Evolutionary conservation across 2,329 filamentous ascomycete genomes (phyloP), one percentile per base, ranked within the genome.

Genomic region (Neonectria coccinea): DNA sequence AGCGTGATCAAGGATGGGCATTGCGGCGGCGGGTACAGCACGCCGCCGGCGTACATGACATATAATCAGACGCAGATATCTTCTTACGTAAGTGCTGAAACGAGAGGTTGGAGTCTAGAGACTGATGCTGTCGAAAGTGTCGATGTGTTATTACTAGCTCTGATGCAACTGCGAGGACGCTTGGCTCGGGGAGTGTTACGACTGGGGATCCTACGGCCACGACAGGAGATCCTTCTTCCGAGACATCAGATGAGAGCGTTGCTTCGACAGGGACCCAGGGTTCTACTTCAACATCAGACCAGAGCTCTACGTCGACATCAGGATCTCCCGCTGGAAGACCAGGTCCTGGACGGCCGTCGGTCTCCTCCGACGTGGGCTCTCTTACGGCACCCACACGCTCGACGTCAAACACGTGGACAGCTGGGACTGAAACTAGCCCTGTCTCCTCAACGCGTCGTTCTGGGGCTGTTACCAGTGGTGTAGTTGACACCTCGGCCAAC

Each of bases 41-140:
- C 74, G 11, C 77, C 76, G 27, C 62, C 65, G 6, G 69, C 74
- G 51, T 78, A 76, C 57, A 65, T 71, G 42, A 70, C 70, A 2
- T 75, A 75, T 59, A 72, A 75, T 22, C 70, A 71, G 44, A 70
- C 68, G 11, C 71, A 66, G 57, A 66, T 79, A 59, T 75, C 76
- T 25, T 76, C 74, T 12, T 75, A 76, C 36, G 77, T 79, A 59
- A 73, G 77, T 64, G n/a, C 9, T 3, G 18, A 14, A 18, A 16
- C 6, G 3, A 12, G 2, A 10, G 5, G 14, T n/a, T 39, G 14
- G 14, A 16, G 5, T 16, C 36, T 16, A 7, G 12, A 8, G 31
- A 20, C 45, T 58, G 16, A 51, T 20, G 11, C 20, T 36, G 7
- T 7, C 4, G 31, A 5, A 9, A 64, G 61, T 64, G 61, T 44